Base-by-base conservation (phyloP, 306 rosid genomes). In the Spatholobus suberectus region DNA sequence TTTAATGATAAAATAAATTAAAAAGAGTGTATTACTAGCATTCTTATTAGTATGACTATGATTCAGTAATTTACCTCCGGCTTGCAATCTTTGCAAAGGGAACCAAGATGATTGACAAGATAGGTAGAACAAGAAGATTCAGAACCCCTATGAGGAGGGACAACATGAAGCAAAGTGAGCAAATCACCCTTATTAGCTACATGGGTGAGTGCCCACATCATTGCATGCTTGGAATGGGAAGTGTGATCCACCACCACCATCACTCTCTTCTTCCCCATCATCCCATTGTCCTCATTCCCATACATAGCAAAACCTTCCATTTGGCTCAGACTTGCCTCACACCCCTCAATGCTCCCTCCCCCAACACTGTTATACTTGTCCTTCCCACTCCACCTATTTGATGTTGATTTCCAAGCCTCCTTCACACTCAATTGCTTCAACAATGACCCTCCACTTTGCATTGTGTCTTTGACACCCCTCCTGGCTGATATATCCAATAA, bases 181-280 rank as follows among this genome's bases (percentile, higher is more conserved):
- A 92, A 78, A 87, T 94, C 98, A 75, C 90, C 90, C 94, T 86
- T 90, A 55, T 89, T 90, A 14, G 91, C 93, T 0, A 89, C 88
- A 83, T 94, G 94, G 6, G 95, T 92, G 70, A 94, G 92, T 6
- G 98, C 95, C 98, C 98, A 94, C 89, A 88, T 88, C 89, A 92
- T 88, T 26, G 98, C 98, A 81, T 92, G 94, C 71, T 87, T 92
- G 41, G 98, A 90, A 73, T 92, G 91, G 4, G 95, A 74, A 21
- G 92, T 77, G 21, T 89, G 86, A 83, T 94, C 98, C 80, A 94
- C 93, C 72, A 90, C 89, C 15, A 94, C 98, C 98, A 94, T 92
- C 77, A 90, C 94, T 82, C 97, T 92, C 89, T 94, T 94, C 84
- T 81, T 94, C 78, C 82, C 85, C 46, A 24, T 71, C 32, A 76